Evolutionary conservation across 2,329 filamentous ascomycete genomes (phyloP).

Genomic region (Monilinia laxa): DNA sequence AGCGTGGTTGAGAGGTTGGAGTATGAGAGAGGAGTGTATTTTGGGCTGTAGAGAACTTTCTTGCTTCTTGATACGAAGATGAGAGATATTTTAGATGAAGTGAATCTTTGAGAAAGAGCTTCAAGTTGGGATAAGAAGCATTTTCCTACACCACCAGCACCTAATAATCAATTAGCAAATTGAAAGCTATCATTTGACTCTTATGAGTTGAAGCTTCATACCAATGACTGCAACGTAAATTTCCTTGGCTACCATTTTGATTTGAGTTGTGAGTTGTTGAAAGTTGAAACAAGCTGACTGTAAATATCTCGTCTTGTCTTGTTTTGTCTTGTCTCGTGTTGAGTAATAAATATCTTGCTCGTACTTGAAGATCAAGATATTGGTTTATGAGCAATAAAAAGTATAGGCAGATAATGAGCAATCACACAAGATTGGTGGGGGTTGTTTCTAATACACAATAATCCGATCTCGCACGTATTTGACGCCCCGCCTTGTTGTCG

Average conservation of each 20-base stretch:
- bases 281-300: background rate
- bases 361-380: conserved; percentile 8
- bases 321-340: too few species aligned
- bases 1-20: conserved; percentile 62
- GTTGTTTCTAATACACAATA: conserved; percentile 15
- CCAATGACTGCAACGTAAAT: conserved; percentile 49
- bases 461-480: conserved; percentile 22
- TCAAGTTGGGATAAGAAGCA: conserved; percentile 83
- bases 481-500: background rate
- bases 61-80: conserved; percentile 84
- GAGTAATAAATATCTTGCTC: background rate
- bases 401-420: background rate
- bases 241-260: conserved; percentile 39
- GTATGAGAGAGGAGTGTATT: conserved; percentile 68
- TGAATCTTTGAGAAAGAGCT: conserved; percentile 62
- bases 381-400: background rate
- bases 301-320: background rate
- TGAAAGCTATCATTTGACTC: conserved; percentile 25
- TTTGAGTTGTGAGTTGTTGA: background rate
- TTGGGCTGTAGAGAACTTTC: conserved; percentile 72
- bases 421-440: conserved; percentile 8
- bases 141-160: conserved; percentile 90
- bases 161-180: conserved; percentile 46
- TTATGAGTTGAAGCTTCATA: conserved; percentile 35
- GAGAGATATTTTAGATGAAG: conserved; percentile 66